A percentile compares a stretch with the other conserved stretches of the same genome.
These are phyloP conservation scores for Xylaria digitata DNA, from an alignment of 2,329 filamentous ascomycete genomes.

Conservation along the genomic window DNA sequence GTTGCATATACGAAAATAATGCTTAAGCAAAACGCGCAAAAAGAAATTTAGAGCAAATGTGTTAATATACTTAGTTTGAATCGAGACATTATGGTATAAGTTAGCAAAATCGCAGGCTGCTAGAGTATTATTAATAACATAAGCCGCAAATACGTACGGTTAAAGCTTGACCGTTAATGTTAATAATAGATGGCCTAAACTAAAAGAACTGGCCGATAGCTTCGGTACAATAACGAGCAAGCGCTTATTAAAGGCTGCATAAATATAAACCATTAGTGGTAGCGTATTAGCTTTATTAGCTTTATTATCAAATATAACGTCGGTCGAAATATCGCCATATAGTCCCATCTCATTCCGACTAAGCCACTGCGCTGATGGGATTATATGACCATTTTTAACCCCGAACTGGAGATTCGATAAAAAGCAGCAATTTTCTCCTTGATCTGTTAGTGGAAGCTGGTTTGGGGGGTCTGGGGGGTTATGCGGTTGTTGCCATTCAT, in stretches of 20 bases:
- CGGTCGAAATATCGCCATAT: slow-evolving; percentile 1
- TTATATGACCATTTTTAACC: slow-evolving; percentile 5
- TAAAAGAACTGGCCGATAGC: slow-evolving; percentile 6
- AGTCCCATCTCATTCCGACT: neutral
- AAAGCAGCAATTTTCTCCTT: slow-evolving; percentile 9
- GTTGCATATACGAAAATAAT: slow-evolving; percentile 10
- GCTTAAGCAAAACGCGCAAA: slow-evolving; percentile 22
- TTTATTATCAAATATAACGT: neutral
- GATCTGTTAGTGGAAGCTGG: neutral
- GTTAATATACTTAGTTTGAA: slow-evolving; percentile 12
- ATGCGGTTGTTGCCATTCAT: slow-evolving; percentile 8
- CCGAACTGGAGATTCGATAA: slow-evolving; percentile 2
- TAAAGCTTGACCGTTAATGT: neutral
- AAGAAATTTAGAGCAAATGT: slow-evolving; percentile 19
- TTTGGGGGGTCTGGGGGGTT: neutral
- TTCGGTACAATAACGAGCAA: slow-evolving; percentile 13
- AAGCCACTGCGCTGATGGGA: slow-evolving; percentile 11
- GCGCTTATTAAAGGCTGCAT: neutral
- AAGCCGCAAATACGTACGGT: slow-evolving; percentile 9
- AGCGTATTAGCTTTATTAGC: slow-evolving; percentile 1
- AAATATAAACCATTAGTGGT: slow-evolving; percentile 4
- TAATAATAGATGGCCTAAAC: slow-evolving; percentile 5
- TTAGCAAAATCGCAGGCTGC: slow-evolving; percentile 4
- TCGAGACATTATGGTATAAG: slow-evolving; percentile 13
- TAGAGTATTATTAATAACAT: slow-evolving; percentile 8